A percentile compares a stretch with the other conserved stretches of the same genome.
phyloP scores from a whole-genome alignment of 1,284 basidiomycete species.

The Hortiboletus rubellus region DNA sequence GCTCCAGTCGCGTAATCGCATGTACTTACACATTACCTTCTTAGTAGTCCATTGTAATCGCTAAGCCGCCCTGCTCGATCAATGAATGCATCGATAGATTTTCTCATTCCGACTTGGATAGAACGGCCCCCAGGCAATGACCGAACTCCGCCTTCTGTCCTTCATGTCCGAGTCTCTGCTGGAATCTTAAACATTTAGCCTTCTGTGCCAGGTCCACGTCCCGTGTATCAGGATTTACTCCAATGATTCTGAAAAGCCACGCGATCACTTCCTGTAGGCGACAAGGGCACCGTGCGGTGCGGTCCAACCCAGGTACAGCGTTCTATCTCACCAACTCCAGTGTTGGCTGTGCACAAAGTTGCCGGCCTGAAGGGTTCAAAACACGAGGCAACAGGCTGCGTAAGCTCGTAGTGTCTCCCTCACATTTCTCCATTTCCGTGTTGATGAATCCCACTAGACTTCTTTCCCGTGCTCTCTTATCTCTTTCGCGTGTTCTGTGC shows the following conservation, averaged over 20 bases:
- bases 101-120: no score
- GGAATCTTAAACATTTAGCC: no score
- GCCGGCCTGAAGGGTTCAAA: no score
- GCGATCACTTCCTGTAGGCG: no score
- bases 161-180: no score
- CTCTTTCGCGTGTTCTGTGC: neutral
- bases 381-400: no score
- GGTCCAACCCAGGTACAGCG: no score
- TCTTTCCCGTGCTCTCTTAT: neutral
- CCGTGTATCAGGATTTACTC: neutral
- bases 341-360: neutral
- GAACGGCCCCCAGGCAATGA: no score
- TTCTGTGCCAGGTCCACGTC: neutral
- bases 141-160: no score
- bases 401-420: neutral
- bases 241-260: neutral
- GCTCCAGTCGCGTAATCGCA: constrained; percentile 46
- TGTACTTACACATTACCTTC: constrained; percentile 2
- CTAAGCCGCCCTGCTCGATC: neutral
- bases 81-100: constrained; percentile 6
- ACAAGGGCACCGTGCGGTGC: no score
- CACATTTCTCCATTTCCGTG: neutral
- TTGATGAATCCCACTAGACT: neutral
- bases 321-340: no score
- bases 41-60: neutral